phyloP scores from a whole-genome alignment of 495 filamentous ascomycete genomes.

The Penicillium egyptiacum region DNA sequence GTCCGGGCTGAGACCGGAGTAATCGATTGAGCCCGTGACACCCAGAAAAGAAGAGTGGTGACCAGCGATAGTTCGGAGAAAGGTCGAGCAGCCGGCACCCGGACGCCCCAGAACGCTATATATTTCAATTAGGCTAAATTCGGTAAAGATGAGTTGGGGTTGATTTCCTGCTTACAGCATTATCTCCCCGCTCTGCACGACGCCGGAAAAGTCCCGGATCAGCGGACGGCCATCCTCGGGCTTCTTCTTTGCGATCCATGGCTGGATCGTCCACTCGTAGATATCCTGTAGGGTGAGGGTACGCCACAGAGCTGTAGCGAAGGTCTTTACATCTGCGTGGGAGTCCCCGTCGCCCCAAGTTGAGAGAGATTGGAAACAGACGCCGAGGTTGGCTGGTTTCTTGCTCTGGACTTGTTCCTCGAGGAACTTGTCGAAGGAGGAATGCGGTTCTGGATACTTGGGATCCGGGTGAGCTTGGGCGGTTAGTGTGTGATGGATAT shows the following conservation, averaged over 20 bases:
- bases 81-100: conserved; percentile 84
- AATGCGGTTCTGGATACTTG: conserved; percentile 38
- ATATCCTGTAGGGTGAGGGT: conserved; percentile 39
- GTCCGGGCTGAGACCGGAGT: conserved; percentile 66
- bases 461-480: conserved; percentile 17
- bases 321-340: conserved; percentile 35
- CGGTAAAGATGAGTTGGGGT: neutral
- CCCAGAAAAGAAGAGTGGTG: conserved; percentile 74
- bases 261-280: conserved; percentile 43
- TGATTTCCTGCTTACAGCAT: conserved; percentile 51
- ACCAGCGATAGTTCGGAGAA: conserved; percentile 80
- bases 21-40: conserved; percentile 75
- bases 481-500: conserved; percentile 39
- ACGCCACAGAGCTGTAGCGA: conserved; percentile 39
- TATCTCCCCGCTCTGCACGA: conserved; percentile 72
- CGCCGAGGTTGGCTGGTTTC: conserved; percentile 37
- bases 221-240: conserved; percentile 34
- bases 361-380: conserved; percentile 40
- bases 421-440: conserved; percentile 40
- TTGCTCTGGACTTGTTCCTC: conserved; percentile 36
- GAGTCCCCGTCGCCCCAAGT: conserved; percentile 37
- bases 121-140: neutral
- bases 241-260: conserved; percentile 32
- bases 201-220: conserved; percentile 62
- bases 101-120: conserved; percentile 72